These are phyloP conservation scores for Aspergillus novoparasiticus DNA, from an alignment of 2,329 filamentous ascomycete genomes.

Conservation along the genomic window DNA sequence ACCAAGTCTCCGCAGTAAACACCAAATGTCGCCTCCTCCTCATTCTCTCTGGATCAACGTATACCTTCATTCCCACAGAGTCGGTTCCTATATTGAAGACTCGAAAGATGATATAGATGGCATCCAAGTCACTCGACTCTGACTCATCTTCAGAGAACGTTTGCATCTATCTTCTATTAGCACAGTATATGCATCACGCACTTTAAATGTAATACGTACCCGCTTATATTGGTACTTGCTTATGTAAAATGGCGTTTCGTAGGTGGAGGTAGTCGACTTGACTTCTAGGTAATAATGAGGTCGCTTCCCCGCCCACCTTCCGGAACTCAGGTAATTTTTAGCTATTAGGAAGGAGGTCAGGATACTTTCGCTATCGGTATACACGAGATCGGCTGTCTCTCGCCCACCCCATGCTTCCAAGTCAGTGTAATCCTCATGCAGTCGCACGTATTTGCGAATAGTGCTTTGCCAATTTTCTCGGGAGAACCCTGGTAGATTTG, in stretches of 20 bases:
- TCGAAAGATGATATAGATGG: constrained; percentile 47
- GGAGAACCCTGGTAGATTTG: constrained; percentile 34
- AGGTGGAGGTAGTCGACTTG: constrained; percentile 49
- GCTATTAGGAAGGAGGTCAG: constrained; percentile 15
- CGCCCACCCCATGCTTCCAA: constrained; percentile 43
- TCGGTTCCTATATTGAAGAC: constrained; percentile 42
- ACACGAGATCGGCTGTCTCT: constrained; percentile 54
- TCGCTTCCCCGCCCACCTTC: constrained; percentile 21
- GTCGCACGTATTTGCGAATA: constrained; percentile 46
- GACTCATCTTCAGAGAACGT: neutral
- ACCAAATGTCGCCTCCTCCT: constrained; percentile 5
- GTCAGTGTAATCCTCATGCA: constrained; percentile 45
- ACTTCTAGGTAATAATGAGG: constrained; percentile 55
- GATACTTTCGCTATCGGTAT: constrained; percentile 29
- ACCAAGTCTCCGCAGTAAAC: constrained; percentile 17
- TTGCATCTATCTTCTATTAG: constrained; percentile 11
- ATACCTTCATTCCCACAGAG: constrained; percentile 38
- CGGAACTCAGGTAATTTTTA: constrained; percentile 10
- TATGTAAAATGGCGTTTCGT: constrained; percentile 50
- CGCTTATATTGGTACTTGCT: constrained; percentile 48
- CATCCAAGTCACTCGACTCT: neutral
- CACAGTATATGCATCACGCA: neutral
- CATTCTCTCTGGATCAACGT: constrained; percentile 42
- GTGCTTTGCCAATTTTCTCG: constrained; percentile 52
- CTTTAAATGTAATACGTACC: constrained; percentile 32